Base-by-base conservation (phyloP, 345 rosid genomes). In the Gossypium raimondii region DNA sequence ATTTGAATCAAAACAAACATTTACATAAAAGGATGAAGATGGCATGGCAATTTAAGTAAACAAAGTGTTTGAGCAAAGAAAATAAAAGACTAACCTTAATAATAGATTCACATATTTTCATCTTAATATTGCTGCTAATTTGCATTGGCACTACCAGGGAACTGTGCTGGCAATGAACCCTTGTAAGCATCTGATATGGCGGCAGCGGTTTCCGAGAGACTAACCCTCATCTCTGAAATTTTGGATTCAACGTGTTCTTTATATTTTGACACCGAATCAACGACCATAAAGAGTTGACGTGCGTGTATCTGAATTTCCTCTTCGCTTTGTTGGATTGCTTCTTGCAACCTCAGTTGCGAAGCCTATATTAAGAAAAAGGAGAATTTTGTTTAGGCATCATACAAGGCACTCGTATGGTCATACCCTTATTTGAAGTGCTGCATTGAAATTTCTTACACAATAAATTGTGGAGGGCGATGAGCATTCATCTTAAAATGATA, bases 241-340 rank as follows among this genome's bases (percentile, higher is more conserved):
- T 83, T 91, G 18, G 84, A 82, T 66, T 84, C 89, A 72, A 84
- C 76, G 45, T 84, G 81, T 77, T 92, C 97, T 76, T 94, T 92
- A 80, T 85, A 86, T 75, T 85, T 87, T 3, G 94, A 89, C 29
- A 92, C 80, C 11, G 85, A 77, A 85, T 94, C 97, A 16, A 92
- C 84, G 70, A 89, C 50, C 56, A 75, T 65, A 70, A 90, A 87
- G 17, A 94, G 92, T 71, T 90, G 81, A 2, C 74, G 63, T 7
- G 87, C 95, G 4, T 81, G 63, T 65, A 45, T 76, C 78, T 92
- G 91, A 66, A 85, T 86, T 76, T 87, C 91, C 59, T 88, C 90
- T 71, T 92, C 97, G 9, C 78, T 79, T 78, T 80, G 84, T 77
- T 76, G 86, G 22, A 50, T 82, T 44, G 83, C 82, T 78, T 92